Percentiles rank a stretch among this genome's conserved stretches.
These are phyloP conservation scores for Amyloporia xantha DNA, from an alignment of 768 basidiomycete species.

Conservation along the genomic window DNA sequence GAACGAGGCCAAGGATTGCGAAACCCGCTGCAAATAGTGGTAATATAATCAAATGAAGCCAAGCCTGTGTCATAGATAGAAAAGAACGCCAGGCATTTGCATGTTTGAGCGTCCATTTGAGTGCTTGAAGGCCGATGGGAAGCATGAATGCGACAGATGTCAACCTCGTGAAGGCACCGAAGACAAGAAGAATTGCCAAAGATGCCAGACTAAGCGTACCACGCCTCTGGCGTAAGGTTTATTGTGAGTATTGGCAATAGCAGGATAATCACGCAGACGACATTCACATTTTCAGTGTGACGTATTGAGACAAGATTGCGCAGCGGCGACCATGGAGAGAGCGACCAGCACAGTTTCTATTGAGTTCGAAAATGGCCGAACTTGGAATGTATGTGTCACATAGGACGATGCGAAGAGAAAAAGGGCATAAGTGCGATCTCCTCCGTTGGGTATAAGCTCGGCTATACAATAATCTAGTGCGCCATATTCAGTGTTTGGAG, in stretches of 20 bases:
- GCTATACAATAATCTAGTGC: slow-evolving; percentile 18
- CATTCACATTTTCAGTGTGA: too few relatives aligned
- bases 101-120: slow-evolving; percentile 12
- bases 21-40: not conserved
- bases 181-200: slow-evolving; percentile 18
- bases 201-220: not conserved
- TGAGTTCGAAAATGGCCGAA: slow-evolving; percentile 35
- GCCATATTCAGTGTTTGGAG: too few relatives aligned
- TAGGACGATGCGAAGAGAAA: slow-evolving; percentile 31
- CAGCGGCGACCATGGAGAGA: slow-evolving; percentile 23
- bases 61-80: not conserved
- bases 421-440: slow-evolving; percentile 18
- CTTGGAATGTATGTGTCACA: slow-evolving; percentile 30
- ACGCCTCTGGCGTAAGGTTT: too few relatives aligned
- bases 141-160: slow-evolving; percentile 30
- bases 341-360: slow-evolving; percentile 28
- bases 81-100: not conserved
- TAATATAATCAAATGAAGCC: not conserved
- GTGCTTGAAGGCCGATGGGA: slow-evolving; percentile 25
- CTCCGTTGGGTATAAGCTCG: slow-evolving; percentile 7
- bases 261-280: too few relatives aligned
- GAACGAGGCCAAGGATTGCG: too few relatives aligned
- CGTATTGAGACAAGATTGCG: slow-evolving; percentile 10
- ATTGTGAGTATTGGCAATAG: too few relatives aligned
- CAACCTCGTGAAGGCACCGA: slow-evolving; percentile 29